Base-by-base conservation (phyloP, 306 rosid species). In the Acacia melanoxylon region DNA sequence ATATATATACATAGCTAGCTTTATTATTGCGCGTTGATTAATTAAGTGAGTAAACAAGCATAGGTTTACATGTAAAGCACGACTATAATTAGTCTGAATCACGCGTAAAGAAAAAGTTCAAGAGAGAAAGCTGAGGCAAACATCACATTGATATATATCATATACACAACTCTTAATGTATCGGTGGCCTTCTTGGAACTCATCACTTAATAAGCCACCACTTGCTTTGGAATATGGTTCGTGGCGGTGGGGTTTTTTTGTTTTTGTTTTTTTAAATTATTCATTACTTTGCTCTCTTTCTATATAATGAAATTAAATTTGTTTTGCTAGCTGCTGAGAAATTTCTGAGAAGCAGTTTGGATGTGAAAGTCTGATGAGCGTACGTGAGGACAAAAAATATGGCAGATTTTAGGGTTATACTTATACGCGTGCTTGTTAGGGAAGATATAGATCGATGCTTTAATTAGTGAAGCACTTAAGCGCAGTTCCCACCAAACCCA, bases 101-200 rank as follows among this genome's bases (percentile, higher is more conserved):
- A 87, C 87, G 89, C 92, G 88, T 69, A 78, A 15, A 78, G 69
- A 73, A 80, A 87, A 85, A 81, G 90, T 77, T 86, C 11, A 20
- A 37, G 48, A 35, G 52, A 73, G 63, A 48, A 17, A 13, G 19
- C 6, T 17, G 61, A 81, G 82, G 82, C 62, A 78, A 78, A 75
- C 82, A 75, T 20, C 65, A 25, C 35, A 12, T 81, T 67, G 48
- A 67, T 61, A 78, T 14, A 67, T 61, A 78, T 48, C 52, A 48
- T 79, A 69, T 52, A 80, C 15, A 14, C 0, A 16, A 46, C 3
- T 52, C 24, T 27, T 8, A 56, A 9, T 20, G 62, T 20, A 48
- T 14, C 52, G 3, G 17, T 48, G 52, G 52, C 52, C 25, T 19
- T 16, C 20, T 15, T 51, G 58, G 58, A 51, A 20, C 62, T 56